These are phyloP conservation scores for Melastoma candidum DNA, from an alignment of 441 rosid species.

Conservation along the genomic window DNA sequence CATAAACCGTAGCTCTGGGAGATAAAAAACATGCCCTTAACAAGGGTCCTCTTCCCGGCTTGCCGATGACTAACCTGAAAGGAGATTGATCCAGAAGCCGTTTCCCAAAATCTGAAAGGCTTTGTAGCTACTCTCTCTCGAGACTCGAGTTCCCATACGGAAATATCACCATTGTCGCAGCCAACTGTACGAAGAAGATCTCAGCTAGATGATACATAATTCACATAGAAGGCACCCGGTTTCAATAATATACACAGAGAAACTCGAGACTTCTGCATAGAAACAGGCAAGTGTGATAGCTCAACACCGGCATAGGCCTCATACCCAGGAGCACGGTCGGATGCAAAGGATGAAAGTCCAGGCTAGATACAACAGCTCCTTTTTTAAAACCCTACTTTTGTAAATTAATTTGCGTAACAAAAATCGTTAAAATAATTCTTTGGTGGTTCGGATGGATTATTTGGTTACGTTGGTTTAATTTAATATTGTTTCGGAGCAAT, in stretches of 20 bases:
- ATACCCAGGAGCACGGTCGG: slow-evolving; percentile 50
- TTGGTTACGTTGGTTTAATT: too few relatives aligned
- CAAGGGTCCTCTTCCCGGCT: not conserved
- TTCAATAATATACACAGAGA: not conserved
- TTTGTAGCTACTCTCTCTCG: slow-evolving; percentile 40
- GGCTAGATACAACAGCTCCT: slow-evolving; percentile 51
- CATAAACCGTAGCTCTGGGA: not conserved
- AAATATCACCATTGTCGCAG: slow-evolving; percentile 41
- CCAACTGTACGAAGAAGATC: slow-evolving; percentile 30
- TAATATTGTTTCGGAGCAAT: too few relatives aligned
- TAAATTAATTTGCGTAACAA: too few relatives aligned
- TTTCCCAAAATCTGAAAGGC: slow-evolving; percentile 56
- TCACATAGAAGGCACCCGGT: not conserved
- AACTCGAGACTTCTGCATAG: not conserved
- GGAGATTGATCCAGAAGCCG: slow-evolving; percentile 12
- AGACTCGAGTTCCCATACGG: slow-evolving; percentile 51
- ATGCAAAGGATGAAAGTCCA: slow-evolving; percentile 62
- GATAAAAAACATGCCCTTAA: not conserved
- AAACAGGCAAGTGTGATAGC: not conserved
- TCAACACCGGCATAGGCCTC: not conserved
- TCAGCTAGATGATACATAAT: too few relatives aligned
- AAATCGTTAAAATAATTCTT: too few relatives aligned
- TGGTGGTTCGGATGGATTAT: too few relatives aligned
- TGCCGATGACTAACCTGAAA: slow-evolving; percentile 30
- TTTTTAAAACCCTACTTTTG: not conserved